Conservation (phyloP, 139 green algal genomes). For the Chloropicon primus region DNA sequence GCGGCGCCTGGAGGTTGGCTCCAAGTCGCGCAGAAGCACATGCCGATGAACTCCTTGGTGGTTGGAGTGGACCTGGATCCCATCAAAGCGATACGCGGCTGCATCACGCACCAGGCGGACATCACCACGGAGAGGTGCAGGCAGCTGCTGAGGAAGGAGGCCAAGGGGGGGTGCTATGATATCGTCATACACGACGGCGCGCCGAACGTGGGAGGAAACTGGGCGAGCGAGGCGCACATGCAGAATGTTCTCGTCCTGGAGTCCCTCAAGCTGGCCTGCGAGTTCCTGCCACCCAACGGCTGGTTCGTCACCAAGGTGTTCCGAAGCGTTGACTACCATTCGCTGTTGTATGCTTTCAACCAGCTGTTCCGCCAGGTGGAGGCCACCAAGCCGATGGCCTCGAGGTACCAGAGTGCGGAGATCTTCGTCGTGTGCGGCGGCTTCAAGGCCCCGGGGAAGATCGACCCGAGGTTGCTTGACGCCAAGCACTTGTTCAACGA, state of each 20-base stretch:
- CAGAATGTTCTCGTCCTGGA: slow-evolving; percentile 71
- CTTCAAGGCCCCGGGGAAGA: slow-evolving; percentile 92
- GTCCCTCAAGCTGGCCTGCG: slow-evolving; percentile 73
- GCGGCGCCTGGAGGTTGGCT: slow-evolving; percentile 83
- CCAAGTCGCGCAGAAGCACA: slow-evolving; percentile 85
- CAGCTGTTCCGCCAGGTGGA: slow-evolving; percentile 96
- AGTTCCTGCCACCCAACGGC: slow-evolving; percentile 74
- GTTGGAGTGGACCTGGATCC: slow-evolving; percentile 89
- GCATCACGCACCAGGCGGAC: slow-evolving; percentile 1
- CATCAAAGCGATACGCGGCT: slow-evolving; percentile 68
- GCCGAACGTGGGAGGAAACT: slow-evolving; percentile 93
- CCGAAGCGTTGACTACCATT: slow-evolving; percentile 85
- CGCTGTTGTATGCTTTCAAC: slow-evolving; percentile 90
- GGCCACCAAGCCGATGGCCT: slow-evolving; percentile 84
- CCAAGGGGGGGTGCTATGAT: slow-evolving; percentile 58
- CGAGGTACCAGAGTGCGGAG: slow-evolving; percentile 72
- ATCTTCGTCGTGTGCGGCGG: slow-evolving; percentile 88
- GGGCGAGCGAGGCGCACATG: slow-evolving; percentile 57
- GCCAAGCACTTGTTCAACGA: slow-evolving; percentile 47
- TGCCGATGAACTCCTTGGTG: slow-evolving; percentile 79
- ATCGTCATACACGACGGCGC: slow-evolving; percentile 94
- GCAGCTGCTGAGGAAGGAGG: slow-evolving; percentile 58
- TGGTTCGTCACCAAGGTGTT: slow-evolving; percentile 97
- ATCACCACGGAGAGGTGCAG: slow-evolving; percentile 22
- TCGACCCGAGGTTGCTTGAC: slow-evolving; percentile 94